Percentiles rank a stretch among this genome's conserved stretches.
Evolutionary conservation across 2,329 filamentous ascomycete genomes (phyloP).

Genomic region (Cladophialophora psammophila): DNA sequence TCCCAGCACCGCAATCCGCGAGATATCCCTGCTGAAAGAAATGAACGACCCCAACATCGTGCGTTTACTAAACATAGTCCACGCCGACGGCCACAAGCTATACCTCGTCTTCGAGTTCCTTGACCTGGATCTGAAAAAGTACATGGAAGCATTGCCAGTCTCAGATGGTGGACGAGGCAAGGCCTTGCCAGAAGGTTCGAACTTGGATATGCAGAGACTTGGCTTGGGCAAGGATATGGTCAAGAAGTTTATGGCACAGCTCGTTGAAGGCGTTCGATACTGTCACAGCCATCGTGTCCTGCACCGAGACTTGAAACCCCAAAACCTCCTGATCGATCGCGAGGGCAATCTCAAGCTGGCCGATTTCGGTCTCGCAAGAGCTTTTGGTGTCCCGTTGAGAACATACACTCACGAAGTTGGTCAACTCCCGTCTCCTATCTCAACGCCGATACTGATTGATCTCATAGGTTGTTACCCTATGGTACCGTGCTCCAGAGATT

Average conservation of each 20-base stretch:
- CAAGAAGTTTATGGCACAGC: conserved; percentile 90
- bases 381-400: conserved; percentile 87
- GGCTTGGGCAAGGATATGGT: conserved; percentile 81
- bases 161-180: conserved; percentile 85
- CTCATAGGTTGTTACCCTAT: conserved; percentile 32
- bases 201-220: conserved; percentile 68
- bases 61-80: conserved; percentile 86
- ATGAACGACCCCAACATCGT: conserved; percentile 94
- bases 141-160: conserved; percentile 89
- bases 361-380: conserved; percentile 87
- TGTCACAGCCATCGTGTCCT: conserved; percentile 88
- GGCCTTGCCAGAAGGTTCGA: conserved; percentile 79
- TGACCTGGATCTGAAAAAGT: conserved; percentile 91
- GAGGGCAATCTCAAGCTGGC: conserved; percentile 90
- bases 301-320: conserved; percentile 87
- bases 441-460: conserved; percentile 17
- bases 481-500: conserved; percentile 89
- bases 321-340: conserved; percentile 85
- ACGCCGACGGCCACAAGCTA: conserved; percentile 92
- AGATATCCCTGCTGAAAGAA: conserved; percentile 93
- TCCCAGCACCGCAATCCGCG: conserved; percentile 89
- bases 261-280: conserved; percentile 83
- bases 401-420: conserved; percentile 88
- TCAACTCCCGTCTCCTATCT: neutral
- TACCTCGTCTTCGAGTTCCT: conserved; percentile 94